Evolutionary conservation across 192 early-diverging fungal species (phyloP), one percentile per base, ranked within the genome.

Genomic region (Fimicolochytrium jonesii): DNA sequence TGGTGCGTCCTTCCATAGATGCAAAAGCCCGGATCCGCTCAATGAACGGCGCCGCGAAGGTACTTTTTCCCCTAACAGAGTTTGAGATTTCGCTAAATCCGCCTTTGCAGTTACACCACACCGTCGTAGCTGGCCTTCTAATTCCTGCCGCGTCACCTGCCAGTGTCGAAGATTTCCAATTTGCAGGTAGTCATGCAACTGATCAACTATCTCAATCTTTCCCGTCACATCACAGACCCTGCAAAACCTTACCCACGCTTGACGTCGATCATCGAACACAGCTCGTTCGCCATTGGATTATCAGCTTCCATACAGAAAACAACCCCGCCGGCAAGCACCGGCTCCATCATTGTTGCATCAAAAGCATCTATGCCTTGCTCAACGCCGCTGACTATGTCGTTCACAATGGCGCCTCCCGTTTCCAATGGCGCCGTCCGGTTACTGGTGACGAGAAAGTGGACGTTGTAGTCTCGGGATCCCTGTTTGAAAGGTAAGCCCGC

Each of bases 291-390:
- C 39, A n/a, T 11, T 9, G 39, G 39, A 41, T 41, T 41, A n/a
- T 41, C 39, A 41, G 10, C 39, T n/a, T 11, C n/a, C 10, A 41
- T 41, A n/a, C 39, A 41, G 39, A 41, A 9, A n/a, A 41, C 39
- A 41, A n/a, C 39, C n/a, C 39, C 39, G 10, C 39, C 39, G n/a
- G 10, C n/a, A n/a, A 41, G 39, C n/a, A n/a, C n/a, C n/a, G n/a
- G n/a, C n/a, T n/a, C n/a, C n/a, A n/a, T n/a, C n/a, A n/a, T n/a
- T n/a, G n/a, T n/a, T 17, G 56, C 15, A 33, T 66, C 64, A 46
- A 17, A 61, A 23, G n/a, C 33, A 30, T 18, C 13, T 59, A 66
- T 45, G 15, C 64, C 52, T 15, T 45, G 41, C 13, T 42, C 13
- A 13, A 58, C 20, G 6, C 37, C 55, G 18, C 29, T 3, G 26